These are phyloP conservation scores for Chamaenerion angustifolium DNA, from an alignment of 345 rosid species.

Conservation along the genomic window DNA sequence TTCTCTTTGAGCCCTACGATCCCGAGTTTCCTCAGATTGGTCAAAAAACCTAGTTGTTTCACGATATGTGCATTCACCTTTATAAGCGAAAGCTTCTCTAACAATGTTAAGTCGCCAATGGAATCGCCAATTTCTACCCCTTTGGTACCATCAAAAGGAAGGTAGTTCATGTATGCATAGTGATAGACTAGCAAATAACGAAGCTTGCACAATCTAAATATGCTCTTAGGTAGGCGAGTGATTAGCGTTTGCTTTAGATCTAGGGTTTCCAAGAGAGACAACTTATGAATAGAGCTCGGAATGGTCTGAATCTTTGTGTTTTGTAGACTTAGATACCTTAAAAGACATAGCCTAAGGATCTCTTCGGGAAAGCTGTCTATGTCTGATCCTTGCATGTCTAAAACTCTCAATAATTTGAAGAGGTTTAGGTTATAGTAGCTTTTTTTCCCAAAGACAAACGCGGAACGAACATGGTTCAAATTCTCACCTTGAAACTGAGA, in stretches of 20 bases:
- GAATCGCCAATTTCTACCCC: background rate
- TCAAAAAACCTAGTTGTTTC: background rate
- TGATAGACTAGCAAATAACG: constrained; percentile 13
- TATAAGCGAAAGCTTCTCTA: constrained; percentile 7
- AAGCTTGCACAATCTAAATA: constrained; percentile 10
- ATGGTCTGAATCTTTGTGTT: constrained; percentile 15
- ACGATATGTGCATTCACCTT: background rate
- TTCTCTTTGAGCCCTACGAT: background rate
- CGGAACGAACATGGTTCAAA: background rate
- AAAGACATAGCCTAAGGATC: background rate
- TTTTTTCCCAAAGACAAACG: background rate
- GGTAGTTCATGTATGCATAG: background rate
- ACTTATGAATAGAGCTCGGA: constrained; percentile 13
- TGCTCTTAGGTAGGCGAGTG: constrained; percentile 11
- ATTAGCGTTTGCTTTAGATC: constrained; percentile 28
- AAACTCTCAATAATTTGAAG: constrained; percentile 3
- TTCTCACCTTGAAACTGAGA: background rate
- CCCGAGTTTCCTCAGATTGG: constrained; percentile 5
- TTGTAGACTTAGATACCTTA: constrained; percentile 22
- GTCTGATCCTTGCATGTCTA: constrained; percentile 3
- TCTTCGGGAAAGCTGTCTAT: constrained; percentile 1
- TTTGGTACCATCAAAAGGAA: background rate
- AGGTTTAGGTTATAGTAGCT: too few relatives aligned
- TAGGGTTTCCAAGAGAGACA: constrained; percentile 21
- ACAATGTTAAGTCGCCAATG: background rate